Evolutionary conservation across 2,329 filamentous ascomycete species (phyloP).

Genomic region (Hymenoscyphus occultus): DNA sequence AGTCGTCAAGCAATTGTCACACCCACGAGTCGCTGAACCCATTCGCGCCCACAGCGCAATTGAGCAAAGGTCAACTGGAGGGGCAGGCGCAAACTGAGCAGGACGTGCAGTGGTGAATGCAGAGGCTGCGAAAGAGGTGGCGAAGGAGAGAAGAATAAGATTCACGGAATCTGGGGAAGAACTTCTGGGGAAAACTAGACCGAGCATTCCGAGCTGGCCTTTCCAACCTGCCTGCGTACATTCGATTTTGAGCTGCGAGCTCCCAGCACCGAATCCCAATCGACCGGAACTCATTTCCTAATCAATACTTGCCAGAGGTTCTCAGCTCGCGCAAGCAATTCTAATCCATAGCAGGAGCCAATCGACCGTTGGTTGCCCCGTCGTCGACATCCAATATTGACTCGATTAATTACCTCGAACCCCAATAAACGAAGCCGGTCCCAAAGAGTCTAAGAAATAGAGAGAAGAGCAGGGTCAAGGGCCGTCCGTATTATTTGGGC

Average conservation of each 20-base stretch:
- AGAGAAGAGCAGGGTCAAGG: slow-evolving; percentile 14
- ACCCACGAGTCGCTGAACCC: slow-evolving; percentile 9
- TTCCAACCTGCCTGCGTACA: not conserved
- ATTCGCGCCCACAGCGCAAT: slow-evolving; percentile 11
- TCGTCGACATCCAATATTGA: slow-evolving; percentile 9
- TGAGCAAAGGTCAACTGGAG: slow-evolving; percentile 4
- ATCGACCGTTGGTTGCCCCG: slow-evolving; percentile 1
- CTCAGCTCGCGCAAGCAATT: not conserved
- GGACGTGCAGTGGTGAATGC: not conserved
- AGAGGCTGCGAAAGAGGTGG: not conserved
- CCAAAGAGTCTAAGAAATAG: slow-evolving; percentile 1
- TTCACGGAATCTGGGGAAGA: not conserved
- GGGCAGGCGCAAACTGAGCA: not conserved
- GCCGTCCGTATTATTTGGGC: slow-evolving; percentile 26
- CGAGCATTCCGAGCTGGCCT: not conserved
- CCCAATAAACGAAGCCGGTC: not conserved
- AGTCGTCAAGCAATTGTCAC: slow-evolving; percentile 14
- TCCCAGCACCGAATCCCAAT: slow-evolving; percentile 18
- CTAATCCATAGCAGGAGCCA: not conserved
- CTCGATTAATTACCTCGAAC: slow-evolving; percentile 1
- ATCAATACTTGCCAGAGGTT: slow-evolving; percentile 1
- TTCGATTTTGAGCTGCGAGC: slow-evolving; percentile 2
- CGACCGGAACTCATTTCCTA: slow-evolving; percentile 12
- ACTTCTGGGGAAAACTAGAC: not conserved
- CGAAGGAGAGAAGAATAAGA: not conserved